Base-by-base conservation (phyloP, 495 filamentous ascomycete genomes). In the Bathelium albidoporum region DNA sequence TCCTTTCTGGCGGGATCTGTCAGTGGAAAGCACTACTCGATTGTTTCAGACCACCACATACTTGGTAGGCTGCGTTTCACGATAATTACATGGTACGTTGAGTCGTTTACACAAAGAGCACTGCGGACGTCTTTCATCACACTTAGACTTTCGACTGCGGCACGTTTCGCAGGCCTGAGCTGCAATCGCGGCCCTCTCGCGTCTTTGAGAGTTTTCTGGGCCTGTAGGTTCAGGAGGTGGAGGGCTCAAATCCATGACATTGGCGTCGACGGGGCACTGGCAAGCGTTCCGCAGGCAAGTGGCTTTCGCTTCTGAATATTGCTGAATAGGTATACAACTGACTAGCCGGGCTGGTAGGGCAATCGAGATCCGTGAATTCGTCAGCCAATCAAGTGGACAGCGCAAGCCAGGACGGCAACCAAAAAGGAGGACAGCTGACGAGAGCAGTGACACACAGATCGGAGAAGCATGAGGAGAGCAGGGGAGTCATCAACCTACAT, bases 21-120 rank as follows among this genome's bases (percentile, higher is more conserved):
- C 11, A 64, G 59, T 52, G 62, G 52, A n/a, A n/a, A n/a, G n/a
- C n/a, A n/a, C n/a, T n/a, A 43, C 29, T 59, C 58, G 39, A 24
- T 34, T 16, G 41, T 7, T 16, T 22, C 14, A 55, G 11, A 52
- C 20, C 11, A 24, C 24, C 32, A 77, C 80, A 74, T 77, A 85
- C 83, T 85, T 86, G 32, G 83, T 86, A 60, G 83, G 83, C 69
- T 82, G 79, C 29, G 82, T 81, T 68, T 85, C 83, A 64, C 83
- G 72, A 66, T 85, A 86, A 66, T 75, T 75, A 75, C 83, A 86
- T 53, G 83, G 81, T 52, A 83, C 75, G 65, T 78, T 73, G 72
- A 80, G 72, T 75, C 72, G 64, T 34, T 60, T 45, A 61, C 72
- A 74, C 2, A 73, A 63, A 2, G 69, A 69, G 59, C 72, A 74